Percentiles rank a stretch among this genome's conserved stretches.
Conservation (phyloP, 768 basidiomycete genomes). For the Lenzites betulinus region DNA sequence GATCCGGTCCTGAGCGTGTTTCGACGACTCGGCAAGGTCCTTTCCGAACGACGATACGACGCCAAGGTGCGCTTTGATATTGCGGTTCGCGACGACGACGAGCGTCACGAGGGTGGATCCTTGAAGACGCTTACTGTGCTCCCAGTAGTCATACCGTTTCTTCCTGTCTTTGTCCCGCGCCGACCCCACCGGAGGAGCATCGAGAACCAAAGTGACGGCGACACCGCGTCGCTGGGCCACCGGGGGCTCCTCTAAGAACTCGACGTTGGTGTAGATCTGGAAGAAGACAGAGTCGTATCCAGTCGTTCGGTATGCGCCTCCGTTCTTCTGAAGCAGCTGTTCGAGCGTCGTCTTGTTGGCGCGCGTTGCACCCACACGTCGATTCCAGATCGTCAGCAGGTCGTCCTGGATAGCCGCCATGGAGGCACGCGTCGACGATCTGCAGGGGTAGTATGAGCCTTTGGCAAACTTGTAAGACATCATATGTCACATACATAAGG, state of each 20-base stretch:
- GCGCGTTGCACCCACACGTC: background rate
- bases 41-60: constrained; percentile 43
- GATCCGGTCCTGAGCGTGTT: constrained; percentile 36
- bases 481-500: constrained; percentile 47
- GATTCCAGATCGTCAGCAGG: constrained; percentile 26
- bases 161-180: constrained; percentile 44
- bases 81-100: constrained; percentile 39
- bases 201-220: constrained; percentile 46
- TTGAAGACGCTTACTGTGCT: constrained; percentile 59
- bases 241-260: constrained; percentile 48
- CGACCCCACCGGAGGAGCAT: constrained; percentile 53
- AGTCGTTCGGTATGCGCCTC: constrained; percentile 13
- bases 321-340: constrained; percentile 29
- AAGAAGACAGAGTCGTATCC: constrained; percentile 23
- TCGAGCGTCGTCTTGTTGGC: constrained; percentile 8
- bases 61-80: constrained; percentile 52
- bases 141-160: constrained; percentile 59
- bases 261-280: constrained; percentile 25
- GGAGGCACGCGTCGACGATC: constrained; percentile 26
- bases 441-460: background rate
- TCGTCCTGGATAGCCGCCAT: constrained; percentile 53
- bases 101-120: constrained; percentile 67
- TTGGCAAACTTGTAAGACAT: background rate
- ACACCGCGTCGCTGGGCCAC: constrained; percentile 51
- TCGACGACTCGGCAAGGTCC: constrained; percentile 51